A percentile compares a stretch with the other conserved stretches of the same genome.
phyloP scores from a whole-genome alignment of 2,329 filamentous ascomycete genomes.

The Fusarium subglutinans region DNA sequence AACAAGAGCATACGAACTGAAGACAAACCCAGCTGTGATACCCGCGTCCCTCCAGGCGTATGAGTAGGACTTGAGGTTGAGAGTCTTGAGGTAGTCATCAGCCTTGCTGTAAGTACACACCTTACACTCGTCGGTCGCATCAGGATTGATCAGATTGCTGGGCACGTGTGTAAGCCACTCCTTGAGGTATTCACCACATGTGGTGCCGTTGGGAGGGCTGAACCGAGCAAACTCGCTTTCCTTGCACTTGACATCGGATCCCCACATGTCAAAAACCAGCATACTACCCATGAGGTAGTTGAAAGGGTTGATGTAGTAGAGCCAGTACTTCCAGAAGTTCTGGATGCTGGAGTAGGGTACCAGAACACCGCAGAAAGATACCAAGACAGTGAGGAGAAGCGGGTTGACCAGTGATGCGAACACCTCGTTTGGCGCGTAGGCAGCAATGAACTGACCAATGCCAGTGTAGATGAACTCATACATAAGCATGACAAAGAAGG shows the following conservation, averaged over 20 bases:
- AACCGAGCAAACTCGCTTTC: constrained; percentile 61
- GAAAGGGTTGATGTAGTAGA: constrained; percentile 70
- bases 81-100: constrained; percentile 65
- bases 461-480: constrained; percentile 70
- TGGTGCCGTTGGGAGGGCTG: constrained; percentile 59
- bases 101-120: constrained; percentile 70
- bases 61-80: constrained; percentile 69
- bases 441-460: constrained; percentile 71
- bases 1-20: constrained; percentile 62
- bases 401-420: constrained; percentile 68
- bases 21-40: constrained; percentile 65
- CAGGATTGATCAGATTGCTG: constrained; percentile 67
- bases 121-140: constrained; percentile 62
- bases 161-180: constrained; percentile 56
- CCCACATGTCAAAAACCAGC: constrained; percentile 62
- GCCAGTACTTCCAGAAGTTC: constrained; percentile 74
- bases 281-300: constrained; percentile 68
- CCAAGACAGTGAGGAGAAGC: constrained; percentile 64
- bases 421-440: constrained; percentile 68
- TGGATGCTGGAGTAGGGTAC: constrained; percentile 72
- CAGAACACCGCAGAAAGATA: constrained; percentile 79
- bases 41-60: constrained; percentile 74
- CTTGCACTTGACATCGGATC: constrained; percentile 56
- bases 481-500: constrained; percentile 64
- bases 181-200: constrained; percentile 67